phyloP scores from a whole-genome alignment of 2,329 filamentous ascomycete genomes.

The Scedosporium minutisporum region DNA sequence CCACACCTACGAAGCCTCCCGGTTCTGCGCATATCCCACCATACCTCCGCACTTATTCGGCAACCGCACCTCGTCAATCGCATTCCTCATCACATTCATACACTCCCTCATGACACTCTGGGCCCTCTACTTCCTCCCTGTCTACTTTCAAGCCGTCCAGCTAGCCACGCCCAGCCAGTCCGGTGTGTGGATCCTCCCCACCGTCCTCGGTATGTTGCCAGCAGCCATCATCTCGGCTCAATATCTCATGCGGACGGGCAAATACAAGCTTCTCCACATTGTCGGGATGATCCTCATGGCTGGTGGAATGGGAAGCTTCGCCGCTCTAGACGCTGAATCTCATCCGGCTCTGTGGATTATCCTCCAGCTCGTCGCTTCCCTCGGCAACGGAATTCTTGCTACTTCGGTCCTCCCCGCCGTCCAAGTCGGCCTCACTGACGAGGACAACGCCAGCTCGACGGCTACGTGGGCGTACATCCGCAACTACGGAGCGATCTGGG shows the following conservation, averaged over 20 bases:
- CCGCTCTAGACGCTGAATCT: conserved; percentile 26
- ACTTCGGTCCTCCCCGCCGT: conserved; percentile 31
- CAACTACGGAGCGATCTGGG: conserved; percentile 36
- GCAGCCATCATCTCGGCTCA: conserved; percentile 15
- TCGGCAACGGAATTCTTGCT: conserved; percentile 32
- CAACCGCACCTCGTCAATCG: conserved; percentile 24
- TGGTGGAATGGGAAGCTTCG: conserved; percentile 31
- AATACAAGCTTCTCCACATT: conserved; percentile 35
- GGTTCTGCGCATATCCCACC: not conserved
- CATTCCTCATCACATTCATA: conserved; percentile 26
- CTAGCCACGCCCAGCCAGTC: conserved; percentile 24
- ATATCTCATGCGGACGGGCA: conserved; percentile 27
- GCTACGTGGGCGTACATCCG: conserved; percentile 35
- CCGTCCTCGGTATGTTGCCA: conserved; percentile 7
- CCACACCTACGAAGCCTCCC: conserved; percentile 4
- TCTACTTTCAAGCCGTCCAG: conserved; percentile 38
- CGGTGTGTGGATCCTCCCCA: conserved; percentile 15
- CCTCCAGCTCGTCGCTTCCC: conserved; percentile 29
- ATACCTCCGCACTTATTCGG: conserved; percentile 13
- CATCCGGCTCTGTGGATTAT: conserved; percentile 29
- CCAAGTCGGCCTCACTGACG: conserved; percentile 26
- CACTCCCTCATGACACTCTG: conserved; percentile 20
- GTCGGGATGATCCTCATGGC: conserved; percentile 21
- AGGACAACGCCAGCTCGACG: conserved; percentile 26
- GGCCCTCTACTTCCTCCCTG: conserved; percentile 29